phyloP scores from a whole-genome alignment of 1,284 basidiomycete species.

The Ustilago esculenta region DNA sequence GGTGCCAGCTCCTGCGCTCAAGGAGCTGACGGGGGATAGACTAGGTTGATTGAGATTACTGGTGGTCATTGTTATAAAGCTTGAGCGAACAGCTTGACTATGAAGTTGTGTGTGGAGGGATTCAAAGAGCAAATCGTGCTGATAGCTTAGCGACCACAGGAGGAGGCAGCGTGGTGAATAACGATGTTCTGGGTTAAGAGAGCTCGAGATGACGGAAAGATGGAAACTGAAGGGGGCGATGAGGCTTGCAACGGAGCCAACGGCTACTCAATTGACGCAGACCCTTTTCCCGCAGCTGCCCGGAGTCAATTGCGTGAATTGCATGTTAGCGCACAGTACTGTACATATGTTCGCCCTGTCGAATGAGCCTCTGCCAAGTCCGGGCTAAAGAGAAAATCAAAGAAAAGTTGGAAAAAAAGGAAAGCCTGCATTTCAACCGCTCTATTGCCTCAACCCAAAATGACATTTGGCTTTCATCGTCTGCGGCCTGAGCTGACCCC shows the following conservation, averaged over 20 bases:
- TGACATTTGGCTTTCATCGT: constrained; percentile 1
- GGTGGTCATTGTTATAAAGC: constrained; percentile 43
- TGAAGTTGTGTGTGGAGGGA: background rate
- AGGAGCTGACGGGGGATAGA: constrained; percentile 50
- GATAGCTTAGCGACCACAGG: background rate
- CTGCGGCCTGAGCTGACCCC: constrained; percentile 16
- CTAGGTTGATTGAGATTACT: constrained; percentile 45
- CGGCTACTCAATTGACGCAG: constrained; percentile 4
- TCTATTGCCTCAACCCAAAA: too few relatives aligned
- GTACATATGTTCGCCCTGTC: too few relatives aligned
- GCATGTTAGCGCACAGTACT: too few relatives aligned
- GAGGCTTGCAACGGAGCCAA: background rate
- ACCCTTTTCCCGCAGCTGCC: constrained; percentile 7
- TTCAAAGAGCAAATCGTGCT: background rate
- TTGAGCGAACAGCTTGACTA: constrained; percentile 46
- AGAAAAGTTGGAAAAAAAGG: constrained; percentile 4
- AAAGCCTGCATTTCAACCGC: too few relatives aligned
- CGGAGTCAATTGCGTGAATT: background rate
- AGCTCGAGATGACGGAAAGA: too few relatives aligned
- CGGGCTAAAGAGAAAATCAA: background rate
- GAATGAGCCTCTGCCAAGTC: too few relatives aligned
- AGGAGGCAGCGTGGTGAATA: background rate
- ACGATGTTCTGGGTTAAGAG: too few relatives aligned
- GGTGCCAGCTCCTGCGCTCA: constrained; percentile 41
- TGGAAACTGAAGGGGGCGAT: too few relatives aligned